Conservation (phyloP, 352 stramenopile species). For the Aphanomyces invadans region DNA sequence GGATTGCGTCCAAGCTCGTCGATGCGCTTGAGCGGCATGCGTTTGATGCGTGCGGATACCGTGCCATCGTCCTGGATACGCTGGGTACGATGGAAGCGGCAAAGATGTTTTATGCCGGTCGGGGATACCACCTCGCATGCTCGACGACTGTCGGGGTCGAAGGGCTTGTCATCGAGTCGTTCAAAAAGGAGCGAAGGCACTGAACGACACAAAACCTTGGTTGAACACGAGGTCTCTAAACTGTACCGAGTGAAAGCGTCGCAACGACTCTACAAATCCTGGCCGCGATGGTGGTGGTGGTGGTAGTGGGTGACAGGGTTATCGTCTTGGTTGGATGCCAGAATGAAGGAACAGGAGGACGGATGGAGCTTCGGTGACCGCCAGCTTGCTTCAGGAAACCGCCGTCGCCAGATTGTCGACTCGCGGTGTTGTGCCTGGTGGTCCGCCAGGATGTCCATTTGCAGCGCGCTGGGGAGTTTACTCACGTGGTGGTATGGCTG, state of each 20-base stretch:
- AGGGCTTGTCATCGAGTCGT: conserved; percentile 5
- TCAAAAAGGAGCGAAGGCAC: background rate
- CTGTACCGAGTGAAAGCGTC: too few relatives aligned
- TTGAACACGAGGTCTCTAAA: background rate
- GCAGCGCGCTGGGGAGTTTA: background rate
- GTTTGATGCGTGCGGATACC: conserved; percentile 26
- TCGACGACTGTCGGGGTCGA: background rate
- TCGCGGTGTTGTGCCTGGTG: background rate
- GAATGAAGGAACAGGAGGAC: background rate
- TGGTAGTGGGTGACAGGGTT: too few relatives aligned
- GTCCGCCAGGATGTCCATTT: background rate
- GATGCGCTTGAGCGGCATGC: conserved; percentile 38
- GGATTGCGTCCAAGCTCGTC: conserved; percentile 45
- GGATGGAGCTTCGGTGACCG: conserved; percentile 16
- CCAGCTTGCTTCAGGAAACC: conserved; percentile 12
- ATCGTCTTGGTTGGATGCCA: conserved; percentile 13
- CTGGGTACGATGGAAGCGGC: conserved; percentile 51
- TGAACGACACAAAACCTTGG: background rate
- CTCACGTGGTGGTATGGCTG: background rate
- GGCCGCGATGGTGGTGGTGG: background rate
- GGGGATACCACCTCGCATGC: conserved; percentile 30
- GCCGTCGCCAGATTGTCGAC: conserved; percentile 16
- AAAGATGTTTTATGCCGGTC: conserved; percentile 41
- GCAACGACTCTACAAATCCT: background rate
- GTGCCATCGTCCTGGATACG: conserved; percentile 45